A percentile compares a stretch with the other conserved stretches of the same genome.
Evolutionary conservation across 805 yeast genomes (phyloP).

Genomic region (Pichia nanzhaoensis): DNA sequence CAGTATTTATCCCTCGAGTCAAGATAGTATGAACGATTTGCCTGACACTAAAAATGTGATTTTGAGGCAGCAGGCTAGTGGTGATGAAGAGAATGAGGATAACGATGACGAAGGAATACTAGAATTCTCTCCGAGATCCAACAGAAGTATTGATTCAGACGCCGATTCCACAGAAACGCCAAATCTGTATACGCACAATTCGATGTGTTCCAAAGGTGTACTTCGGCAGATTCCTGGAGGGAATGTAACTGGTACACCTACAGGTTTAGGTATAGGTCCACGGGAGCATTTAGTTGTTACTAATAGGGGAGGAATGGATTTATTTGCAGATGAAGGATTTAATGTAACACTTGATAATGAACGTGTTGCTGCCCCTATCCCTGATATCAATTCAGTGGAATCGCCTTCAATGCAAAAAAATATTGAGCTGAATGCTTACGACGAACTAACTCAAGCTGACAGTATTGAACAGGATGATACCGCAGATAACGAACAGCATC

Average conservation of each 20-base stretch:
- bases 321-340: not conserved
- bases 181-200: conserved; percentile 3
- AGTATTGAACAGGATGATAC: no score
- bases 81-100: conserved; percentile 6
- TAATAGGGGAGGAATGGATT: not conserved
- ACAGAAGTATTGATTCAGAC: conserved; percentile 1
- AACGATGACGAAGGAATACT: conserved; percentile 8
- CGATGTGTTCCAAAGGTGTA: conserved; percentile 2
- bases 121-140: conserved; percentile 11
- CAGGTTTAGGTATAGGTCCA: conserved; percentile 1
- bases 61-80: conserved; percentile 6
- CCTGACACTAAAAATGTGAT: no score
- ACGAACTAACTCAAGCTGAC: no score
- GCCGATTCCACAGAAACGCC: conserved; percentile 6
- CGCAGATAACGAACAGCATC: not conserved
- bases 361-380: conserved; percentile 3
- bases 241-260: conserved; percentile 4
- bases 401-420: not conserved
- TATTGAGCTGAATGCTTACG: no score
- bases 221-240: not conserved
- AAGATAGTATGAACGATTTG: no score
- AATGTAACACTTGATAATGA: not conserved
- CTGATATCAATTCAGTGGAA: not conserved
- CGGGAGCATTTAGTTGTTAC: conserved; percentile 4
- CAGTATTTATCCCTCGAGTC: no score